Evolutionary conservation across 139 green algal species (phyloP), one percentile per base, ranked within the genome.

Genomic region (Tetradesmus lagerheimii): DNA sequence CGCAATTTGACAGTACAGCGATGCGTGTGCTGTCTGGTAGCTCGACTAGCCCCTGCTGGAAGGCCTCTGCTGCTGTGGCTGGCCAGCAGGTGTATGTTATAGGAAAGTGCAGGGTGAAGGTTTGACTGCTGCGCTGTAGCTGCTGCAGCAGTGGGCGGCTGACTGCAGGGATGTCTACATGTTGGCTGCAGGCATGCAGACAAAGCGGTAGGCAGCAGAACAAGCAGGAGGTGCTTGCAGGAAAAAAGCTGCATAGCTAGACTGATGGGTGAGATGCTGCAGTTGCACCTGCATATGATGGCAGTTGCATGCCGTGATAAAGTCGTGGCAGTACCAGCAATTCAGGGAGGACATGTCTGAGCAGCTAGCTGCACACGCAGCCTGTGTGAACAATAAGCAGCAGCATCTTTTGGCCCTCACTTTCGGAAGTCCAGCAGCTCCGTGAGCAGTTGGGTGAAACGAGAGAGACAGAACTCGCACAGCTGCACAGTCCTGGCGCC

Each of bases 381-480:
- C 57, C 57, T 71, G 23, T n/a, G 3, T 31, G 18, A 20, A 31
- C 12, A 29, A 15, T 5, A 31, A 71, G 25, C 57, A 71, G 57
- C 57, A 71, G 57, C 57, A 71, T 11, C 20, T 93, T 45, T 67
- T 96, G 92, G 83, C 93, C 91, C 87, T 71, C 8, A 71, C 57
- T 97, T 97, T 27, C 95, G 88, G 83, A 96, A 96, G 31, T 92
- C 89, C 34, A 97, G 78, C 25, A 93, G 90, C 25, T 93, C 83
- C 4, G 91, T 82, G 1, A 96, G 85, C 34, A 89, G 41, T 27
- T 82, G 57, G 31, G 75, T 71, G 23, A 94, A 92, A 15, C 90
- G 85, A 5, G 75, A 93, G 4, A 96, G 85, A 20, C 93, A 94
- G 64, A 93, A 97, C 29, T 94, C 79, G 38, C 82, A 93, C 2